Evolutionary conservation across 1,284 basidiomycete species (phyloP), one percentile per base, ranked within the genome.

Genomic region (Ceratobasidium papillatum): DNA sequence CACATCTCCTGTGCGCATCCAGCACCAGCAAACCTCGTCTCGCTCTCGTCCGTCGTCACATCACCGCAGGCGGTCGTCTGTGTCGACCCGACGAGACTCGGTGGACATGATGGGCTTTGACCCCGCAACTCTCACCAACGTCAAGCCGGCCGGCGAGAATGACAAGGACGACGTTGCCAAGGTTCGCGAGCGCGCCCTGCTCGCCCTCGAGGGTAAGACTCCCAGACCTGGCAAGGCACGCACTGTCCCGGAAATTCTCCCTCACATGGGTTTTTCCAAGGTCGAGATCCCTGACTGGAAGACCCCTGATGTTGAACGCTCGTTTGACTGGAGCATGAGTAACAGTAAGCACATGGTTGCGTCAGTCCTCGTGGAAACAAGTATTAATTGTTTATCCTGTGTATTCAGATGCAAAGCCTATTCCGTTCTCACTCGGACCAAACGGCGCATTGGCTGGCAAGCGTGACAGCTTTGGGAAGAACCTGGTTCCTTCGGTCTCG

Each of bases 241-340:
- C 1, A 56, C 72, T 47, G 72, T 76, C 49, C 69, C 77, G 27
- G 75, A 74, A 47, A 65, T 76, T 52, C 87, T 89, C 76, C 82
- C 89, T 54, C 85, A 81, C 59, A 76, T 86, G 36, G 91, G 78
- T n/a, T 79, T 87, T 79, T 85, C 87, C 75, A 91, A 87, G 78
- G 93, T 94, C 41, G 90, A 94, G 82, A 94, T 94, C 36, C 92
- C 92, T 22, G 92, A 93, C 76, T 85, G 94, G 47, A 84, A 85
- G 63, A 87, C 85, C 3, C 85, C 88, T 11, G 86, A 88, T 73
- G 80, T 86, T 74, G 85, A 87, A 79, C 82, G 84, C 76, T 83
- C 86, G 49, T 89, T 87, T 78, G 90, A 92, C 74, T 87, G 75
- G 77, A 36, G 61, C 41, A 49, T 49, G 27, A 59, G 38, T 25